These are phyloP conservation scores for Macrophomina phaseolina DNA, from an alignment of 2,329 filamentous ascomycete genomes.

Conservation along the genomic window DNA sequence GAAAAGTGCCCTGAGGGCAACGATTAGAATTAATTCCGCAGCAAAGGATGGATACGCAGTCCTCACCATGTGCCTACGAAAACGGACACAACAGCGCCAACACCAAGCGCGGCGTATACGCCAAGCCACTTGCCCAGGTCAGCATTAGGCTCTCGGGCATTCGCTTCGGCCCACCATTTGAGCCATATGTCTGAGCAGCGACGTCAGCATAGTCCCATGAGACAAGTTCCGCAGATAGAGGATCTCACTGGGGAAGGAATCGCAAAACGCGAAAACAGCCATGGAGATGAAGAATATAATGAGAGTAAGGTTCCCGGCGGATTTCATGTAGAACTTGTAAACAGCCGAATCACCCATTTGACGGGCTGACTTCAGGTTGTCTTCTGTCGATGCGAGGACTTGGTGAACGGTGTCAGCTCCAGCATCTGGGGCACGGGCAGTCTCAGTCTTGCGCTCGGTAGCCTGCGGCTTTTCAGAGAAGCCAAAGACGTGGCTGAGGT, in stretches of 20 bases:
- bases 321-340: conserved; percentile 41
- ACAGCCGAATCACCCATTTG: conserved; percentile 41
- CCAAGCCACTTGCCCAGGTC: conserved; percentile 42
- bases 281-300: conserved; percentile 41
- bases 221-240: not conserved
- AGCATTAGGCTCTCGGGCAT: conserved; percentile 45
- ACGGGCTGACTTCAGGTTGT: conserved; percentile 29
- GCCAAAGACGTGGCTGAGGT: conserved; percentile 35
- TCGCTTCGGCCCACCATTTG: conserved; percentile 55
- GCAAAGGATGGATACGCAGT: conserved; percentile 13
- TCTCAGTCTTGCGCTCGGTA: not conserved
- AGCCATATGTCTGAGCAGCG: conserved; percentile 50
- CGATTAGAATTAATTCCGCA: not conserved
- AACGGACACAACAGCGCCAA: conserved; percentile 30
- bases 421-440: not conserved
- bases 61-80: not conserved
- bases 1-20: conserved; percentile 52
- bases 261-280: conserved; percentile 42
- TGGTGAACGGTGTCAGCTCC: not conserved
- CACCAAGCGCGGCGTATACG: conserved; percentile 40
- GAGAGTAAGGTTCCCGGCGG: conserved; percentile 39
- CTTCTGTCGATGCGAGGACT: not conserved
- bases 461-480: not conserved
- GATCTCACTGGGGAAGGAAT: conserved; percentile 40
- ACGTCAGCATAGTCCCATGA: not conserved